Evolutionary conservation across 176 grass and related monocot species (phyloP), one percentile per base, ranked within the genome.

Genomic region (Oryza punctata): DNA sequence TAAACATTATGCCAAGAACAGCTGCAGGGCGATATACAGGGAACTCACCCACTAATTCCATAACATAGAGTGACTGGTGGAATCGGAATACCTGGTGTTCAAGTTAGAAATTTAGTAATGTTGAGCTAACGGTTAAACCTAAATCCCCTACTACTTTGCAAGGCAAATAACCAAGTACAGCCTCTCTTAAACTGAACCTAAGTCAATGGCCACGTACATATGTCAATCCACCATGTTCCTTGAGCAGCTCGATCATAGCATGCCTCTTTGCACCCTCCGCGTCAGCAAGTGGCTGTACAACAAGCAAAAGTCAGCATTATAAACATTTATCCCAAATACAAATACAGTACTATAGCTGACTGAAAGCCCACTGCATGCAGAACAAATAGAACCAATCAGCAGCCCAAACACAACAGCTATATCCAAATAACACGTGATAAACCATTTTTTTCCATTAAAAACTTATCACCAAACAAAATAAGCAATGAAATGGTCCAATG

Each of bases 201-300:
- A 85, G 47, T 85, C 41, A 60, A 63, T 12, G n/a, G 28, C 5
- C 44, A 83, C 93, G 47, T 94, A 99, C 97, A 85, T 85, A 94
- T 79, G 97, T 92, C 83, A 92, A 85, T 19, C 97, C 97, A 13
- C 97, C 97, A 77, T 87, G 89, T 67, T 88, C 81, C 83, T 92
- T 94, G 69, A 99, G 89, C 28, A 99, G 84, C 74, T 96, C 91
- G 23, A 94, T 85, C 91, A 96, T 91, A 25, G 70, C 59, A 80
- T 73, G 66, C 85, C 88, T 96, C 87, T 94, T 96, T 72, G 91
- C 91, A 21, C 97, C 97, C 82, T 96, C 97, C 18, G 97, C 97
- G 67, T 99, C 97, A 67, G 97, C 97, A 43, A 99, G 80, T 75
- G 97, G 93, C 97, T 99, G 81, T 78, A 24, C 84, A 82, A 38